These are phyloP conservation scores for Fraxinus latifolia DNA, from an alignment of 305 asterid species.

Conservation along the genomic window DNA sequence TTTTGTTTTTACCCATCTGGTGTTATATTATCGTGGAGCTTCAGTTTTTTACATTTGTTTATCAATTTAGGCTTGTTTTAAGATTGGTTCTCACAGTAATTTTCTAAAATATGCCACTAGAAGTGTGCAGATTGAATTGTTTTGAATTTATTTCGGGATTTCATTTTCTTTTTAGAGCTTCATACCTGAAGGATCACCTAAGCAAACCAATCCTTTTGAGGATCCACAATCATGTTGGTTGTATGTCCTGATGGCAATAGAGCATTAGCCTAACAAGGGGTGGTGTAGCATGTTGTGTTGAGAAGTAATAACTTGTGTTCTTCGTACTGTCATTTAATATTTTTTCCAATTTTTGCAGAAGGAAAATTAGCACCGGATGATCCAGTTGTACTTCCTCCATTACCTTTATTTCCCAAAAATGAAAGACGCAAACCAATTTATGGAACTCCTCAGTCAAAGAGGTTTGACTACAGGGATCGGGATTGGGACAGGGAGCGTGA, in stretches of 20 bases:
- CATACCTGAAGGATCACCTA: background rate
- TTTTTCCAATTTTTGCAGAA: slow-evolving; percentile 45
- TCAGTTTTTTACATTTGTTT: background rate
- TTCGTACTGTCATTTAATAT: background rate
- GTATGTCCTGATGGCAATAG: background rate
- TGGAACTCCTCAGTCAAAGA: slow-evolving; percentile 69
- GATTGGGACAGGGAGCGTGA: slow-evolving; percentile 94
- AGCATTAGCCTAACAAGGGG: background rate
- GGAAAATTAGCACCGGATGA: slow-evolving; percentile 87
- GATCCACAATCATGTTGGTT: slow-evolving; percentile 7
- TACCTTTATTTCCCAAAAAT: slow-evolving; percentile 70
- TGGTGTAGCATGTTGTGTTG: background rate
- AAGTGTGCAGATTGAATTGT: background rate
- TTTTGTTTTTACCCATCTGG: background rate
- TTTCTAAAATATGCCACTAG: slow-evolving; percentile 3
- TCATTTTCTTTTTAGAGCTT: background rate
- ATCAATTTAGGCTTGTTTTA: background rate
- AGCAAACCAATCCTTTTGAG: slow-evolving; percentile 1
- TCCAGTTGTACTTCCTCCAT: slow-evolving; percentile 79
- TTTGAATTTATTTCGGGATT: background rate
- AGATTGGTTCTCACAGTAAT: background rate
- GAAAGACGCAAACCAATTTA: slow-evolving; percentile 61
- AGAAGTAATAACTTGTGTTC: slow-evolving; percentile 3
- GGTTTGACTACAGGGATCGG: slow-evolving; percentile 69
- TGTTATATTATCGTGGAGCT: background rate